phyloP scores from a whole-genome alignment of 2,329 filamentous ascomycete species.

The Xylariaceae sp. region DNA sequence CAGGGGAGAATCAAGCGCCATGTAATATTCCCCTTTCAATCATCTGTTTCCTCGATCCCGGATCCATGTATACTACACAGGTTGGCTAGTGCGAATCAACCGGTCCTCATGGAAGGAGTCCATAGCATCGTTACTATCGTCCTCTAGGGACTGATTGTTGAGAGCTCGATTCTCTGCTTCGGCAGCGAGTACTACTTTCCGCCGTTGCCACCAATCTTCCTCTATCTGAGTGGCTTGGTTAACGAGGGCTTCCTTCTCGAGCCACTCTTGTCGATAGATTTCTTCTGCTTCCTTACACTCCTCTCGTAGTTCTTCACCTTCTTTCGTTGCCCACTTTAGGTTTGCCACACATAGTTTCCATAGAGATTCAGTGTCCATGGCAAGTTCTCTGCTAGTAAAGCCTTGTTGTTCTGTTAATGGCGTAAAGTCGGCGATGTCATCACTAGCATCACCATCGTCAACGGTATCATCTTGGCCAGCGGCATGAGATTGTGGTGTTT shows the following conservation, averaged over 20 bases:
- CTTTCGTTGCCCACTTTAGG: slow-evolving; percentile 74
- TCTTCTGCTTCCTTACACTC: slow-evolving; percentile 73
- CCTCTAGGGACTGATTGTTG: slow-evolving; percentile 8
- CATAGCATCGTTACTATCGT: slow-evolving; percentile 29
- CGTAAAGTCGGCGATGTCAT: slow-evolving; percentile 65
- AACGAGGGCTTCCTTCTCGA: slow-evolving; percentile 79
- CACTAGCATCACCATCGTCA: slow-evolving; percentile 61
- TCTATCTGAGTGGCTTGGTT: slow-evolving; percentile 74
- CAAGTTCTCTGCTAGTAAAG: slow-evolving; percentile 71
- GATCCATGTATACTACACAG: slow-evolving; percentile 14
- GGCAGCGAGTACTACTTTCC: slow-evolving; percentile 58
- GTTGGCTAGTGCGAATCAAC: slow-evolving; percentile 10
- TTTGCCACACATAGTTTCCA: slow-evolving; percentile 74
- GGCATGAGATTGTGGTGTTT: slow-evolving; percentile 63
- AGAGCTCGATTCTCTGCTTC: slow-evolving; percentile 30
- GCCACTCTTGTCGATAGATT: slow-evolving; percentile 74
- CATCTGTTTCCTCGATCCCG: background rate
- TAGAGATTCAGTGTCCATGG: slow-evolving; percentile 64
- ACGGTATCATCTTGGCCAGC: slow-evolving; percentile 61
- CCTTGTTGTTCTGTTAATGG: slow-evolving; percentile 62
- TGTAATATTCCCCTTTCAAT: background rate
- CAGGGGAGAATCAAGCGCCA: background rate
- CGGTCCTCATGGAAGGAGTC: slow-evolving; percentile 19
- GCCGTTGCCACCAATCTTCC: slow-evolving; percentile 67
- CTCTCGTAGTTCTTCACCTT: slow-evolving; percentile 66